These are phyloP conservation scores for Crepidotus variabilis DNA, from an alignment of 768 basidiomycete species.

Conservation along the genomic window DNA sequence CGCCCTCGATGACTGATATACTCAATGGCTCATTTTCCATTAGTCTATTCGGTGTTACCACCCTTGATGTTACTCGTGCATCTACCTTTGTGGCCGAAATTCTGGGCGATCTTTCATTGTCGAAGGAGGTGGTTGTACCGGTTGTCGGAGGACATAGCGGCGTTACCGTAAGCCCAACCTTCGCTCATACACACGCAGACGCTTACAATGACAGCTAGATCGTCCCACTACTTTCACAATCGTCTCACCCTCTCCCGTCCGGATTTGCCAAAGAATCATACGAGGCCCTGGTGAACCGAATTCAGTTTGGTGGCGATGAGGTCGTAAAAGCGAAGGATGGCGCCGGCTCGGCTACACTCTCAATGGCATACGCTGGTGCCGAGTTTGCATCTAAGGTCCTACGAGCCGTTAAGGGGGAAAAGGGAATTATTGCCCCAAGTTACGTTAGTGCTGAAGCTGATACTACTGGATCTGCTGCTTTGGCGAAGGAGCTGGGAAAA, in stretches of 20 bases:
- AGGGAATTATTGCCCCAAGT: constrained; percentile 78
- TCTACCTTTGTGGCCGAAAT: constrained; percentile 91
- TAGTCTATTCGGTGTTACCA: constrained; percentile 97
- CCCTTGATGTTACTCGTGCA: constrained; percentile 96
- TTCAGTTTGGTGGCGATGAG: constrained; percentile 96
- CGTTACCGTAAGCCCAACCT: constrained; percentile 57
- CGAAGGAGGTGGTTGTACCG: constrained; percentile 69
- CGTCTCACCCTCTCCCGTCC: constrained; percentile 72
- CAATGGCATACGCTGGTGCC: constrained; percentile 94
- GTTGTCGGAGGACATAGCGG: constrained; percentile 96
- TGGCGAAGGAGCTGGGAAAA: constrained; percentile 73
- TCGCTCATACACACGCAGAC: not conserved
- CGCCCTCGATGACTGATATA: not conserved
- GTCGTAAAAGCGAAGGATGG: constrained; percentile 98
- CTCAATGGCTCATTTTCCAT: not conserved
- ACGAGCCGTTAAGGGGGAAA: constrained; percentile 83
- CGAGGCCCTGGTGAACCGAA: constrained; percentile 71
- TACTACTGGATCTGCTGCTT: constrained; percentile 61
- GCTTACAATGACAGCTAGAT: constrained; percentile 45
- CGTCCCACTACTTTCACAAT: constrained; percentile 90
- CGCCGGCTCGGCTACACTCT: constrained; percentile 92
- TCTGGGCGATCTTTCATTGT: constrained; percentile 56
- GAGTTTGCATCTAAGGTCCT: constrained; percentile 85
- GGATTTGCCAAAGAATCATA: constrained; percentile 40
- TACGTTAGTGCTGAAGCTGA: constrained; percentile 82